Conservation (phyloP, 345 rosid species). For the Dipteronia dyeriana region DNA sequence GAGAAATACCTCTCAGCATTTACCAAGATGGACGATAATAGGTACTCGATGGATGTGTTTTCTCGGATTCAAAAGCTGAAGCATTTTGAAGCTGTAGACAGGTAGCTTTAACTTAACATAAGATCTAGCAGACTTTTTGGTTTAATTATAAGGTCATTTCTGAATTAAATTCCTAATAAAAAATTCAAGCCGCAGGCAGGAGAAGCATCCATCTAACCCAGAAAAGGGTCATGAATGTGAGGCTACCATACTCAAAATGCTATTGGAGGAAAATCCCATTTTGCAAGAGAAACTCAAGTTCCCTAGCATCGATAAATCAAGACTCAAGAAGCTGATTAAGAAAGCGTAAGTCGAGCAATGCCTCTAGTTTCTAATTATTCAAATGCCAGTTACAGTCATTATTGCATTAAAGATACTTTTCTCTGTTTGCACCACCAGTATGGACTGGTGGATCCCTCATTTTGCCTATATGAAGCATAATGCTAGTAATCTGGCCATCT, state of each 20-base stretch:
- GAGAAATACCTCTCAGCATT: constrained; percentile 71
- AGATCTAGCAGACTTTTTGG: constrained; percentile 42
- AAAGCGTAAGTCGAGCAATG: constrained; percentile 28
- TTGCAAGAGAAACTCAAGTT: constrained; percentile 34
- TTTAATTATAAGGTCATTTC: constrained; percentile 40
- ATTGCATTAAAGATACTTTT: neutral
- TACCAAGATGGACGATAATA: constrained; percentile 48
- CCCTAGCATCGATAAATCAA: constrained; percentile 37
- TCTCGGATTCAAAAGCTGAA: constrained; percentile 68
- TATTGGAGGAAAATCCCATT: constrained; percentile 34
- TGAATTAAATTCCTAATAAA: constrained; percentile 32
- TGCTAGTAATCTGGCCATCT: constrained; percentile 14
- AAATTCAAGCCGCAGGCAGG: constrained; percentile 28
- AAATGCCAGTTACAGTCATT: neutral
- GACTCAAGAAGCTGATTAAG: constrained; percentile 34
- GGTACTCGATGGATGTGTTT: constrained; percentile 56
- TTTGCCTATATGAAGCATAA: neutral
- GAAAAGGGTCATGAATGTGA: constrained; percentile 11
- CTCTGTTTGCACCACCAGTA: constrained; percentile 24
- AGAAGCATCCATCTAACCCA: neutral
- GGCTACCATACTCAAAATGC: constrained; percentile 27
- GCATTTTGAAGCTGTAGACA: constrained; percentile 54
- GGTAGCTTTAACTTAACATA: constrained; percentile 32
- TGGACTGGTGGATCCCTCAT: constrained; percentile 37
- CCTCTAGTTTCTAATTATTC: neutral